Evolutionary conservation across 306 rosid species (phyloP), one percentile per base, ranked within the genome.

Genomic region (Corylus americana): DNA sequence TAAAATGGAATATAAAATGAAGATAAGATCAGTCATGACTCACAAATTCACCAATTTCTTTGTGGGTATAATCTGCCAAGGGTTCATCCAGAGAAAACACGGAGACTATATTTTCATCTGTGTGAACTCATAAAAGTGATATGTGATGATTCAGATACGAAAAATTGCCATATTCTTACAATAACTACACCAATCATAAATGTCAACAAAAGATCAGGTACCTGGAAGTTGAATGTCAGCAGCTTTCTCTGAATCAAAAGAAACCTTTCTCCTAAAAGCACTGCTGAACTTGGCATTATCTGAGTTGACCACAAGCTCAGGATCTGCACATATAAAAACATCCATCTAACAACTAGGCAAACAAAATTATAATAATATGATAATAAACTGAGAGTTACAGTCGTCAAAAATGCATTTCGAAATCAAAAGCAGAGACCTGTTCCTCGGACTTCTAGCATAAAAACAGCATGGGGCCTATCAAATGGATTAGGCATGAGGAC

Each of bases 401-500:
- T 68, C 13, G 8, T 42, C 44, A 29, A 47, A 16, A 55, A 74
- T 58, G 76, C 64, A 76, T 70, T 73, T 76, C n/a, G 66, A 66
- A 67, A 50, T 37, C 67, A 70, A 69, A 77, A 75, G 51, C 72
- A 83, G 53, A 84, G 77, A 95, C 99, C 99, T 81, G 80, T 55
- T 88, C 94, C 98, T 84, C 76, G 75, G 75, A 96, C 84, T 88
- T 93, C 94, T 77, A 96, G 92, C 84, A 87, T 79, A 72, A 93
- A 86, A 76, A 91, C 98, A 54, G 96, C 91, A 39, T 85, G 91
- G 25, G 99, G 99, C 85, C 97, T 91, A 27, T 87, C 81, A 88
- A 96, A 93, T 9, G 99, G 99, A 91, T 96, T 91, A 51, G 99
- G 99, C 73, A 37, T 61, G 61, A 96, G 89, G 81, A 96, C 74